Evolutionary conservation across 2,329 filamentous ascomycete species (phyloP).

Genomic region (Aspergillus luchuensis): DNA sequence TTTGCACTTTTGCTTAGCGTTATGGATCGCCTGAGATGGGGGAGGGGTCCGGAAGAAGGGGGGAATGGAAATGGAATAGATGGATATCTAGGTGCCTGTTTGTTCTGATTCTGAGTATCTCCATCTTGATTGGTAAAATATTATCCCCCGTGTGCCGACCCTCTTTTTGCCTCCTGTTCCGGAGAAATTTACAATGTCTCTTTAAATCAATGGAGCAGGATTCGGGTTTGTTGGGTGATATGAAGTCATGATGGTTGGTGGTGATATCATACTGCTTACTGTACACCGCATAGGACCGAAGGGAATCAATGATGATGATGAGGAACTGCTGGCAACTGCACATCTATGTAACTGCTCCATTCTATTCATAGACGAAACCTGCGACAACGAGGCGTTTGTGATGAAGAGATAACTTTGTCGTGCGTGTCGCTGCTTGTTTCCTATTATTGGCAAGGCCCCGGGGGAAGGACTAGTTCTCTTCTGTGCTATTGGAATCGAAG

Average conservation of each 20-base stretch:
- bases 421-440: background rate
- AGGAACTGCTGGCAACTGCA: too few species aligned
- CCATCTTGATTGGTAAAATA: background rate
- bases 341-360: too few species aligned
- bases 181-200: background rate
- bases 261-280: too few species aligned
- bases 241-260: background rate
- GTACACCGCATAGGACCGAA: too few species aligned
- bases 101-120: background rate
- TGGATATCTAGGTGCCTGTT: background rate
- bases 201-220: background rate
- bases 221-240: background rate
- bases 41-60: background rate
- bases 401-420: background rate
- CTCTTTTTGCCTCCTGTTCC: background rate
- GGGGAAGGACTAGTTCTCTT: background rate
- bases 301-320: too few species aligned
- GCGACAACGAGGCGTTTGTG: background rate
- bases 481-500: slow-evolving; percentile 6
- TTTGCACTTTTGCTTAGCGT: background rate
- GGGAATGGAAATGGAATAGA: background rate
- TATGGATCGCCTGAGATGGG: background rate
- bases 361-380: background rate
- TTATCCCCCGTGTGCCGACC: background rate
- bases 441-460: background rate